Evolutionary conservation across 768 basidiomycete genomes (phyloP), one percentile per base, ranked within the genome.

Genomic region (Boletus insuetus): DNA sequence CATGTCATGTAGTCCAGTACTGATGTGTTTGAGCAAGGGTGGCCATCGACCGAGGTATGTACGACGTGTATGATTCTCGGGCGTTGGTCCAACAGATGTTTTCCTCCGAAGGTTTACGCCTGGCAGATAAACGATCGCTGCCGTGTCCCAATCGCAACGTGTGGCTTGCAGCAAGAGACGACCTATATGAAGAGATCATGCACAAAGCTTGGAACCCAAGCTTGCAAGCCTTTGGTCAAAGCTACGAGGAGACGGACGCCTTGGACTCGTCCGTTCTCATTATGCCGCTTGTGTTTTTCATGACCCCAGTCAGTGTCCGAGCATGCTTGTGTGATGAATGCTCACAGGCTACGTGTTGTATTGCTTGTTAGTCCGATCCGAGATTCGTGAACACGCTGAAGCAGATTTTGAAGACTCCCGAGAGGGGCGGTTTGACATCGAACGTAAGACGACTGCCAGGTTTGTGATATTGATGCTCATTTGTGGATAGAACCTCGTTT

Each of bases 201-300:
- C 69, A 80, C 26, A 89, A 87, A 65, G 90, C 91, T 0, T 97
- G 89, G 88, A 90, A 95, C 71, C 69, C 79, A 29, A 78, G 84
- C 41, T 71, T 81, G 55, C 73, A 81, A 62, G 82, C 79, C 69
- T 95, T 94, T 64, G 87, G 85, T 20, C 95, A 99, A 74, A 87
- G 87, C 65, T 99, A 94, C 70, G 96, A 98, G 63, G 89, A 92
- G 58, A 84, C 77, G 0, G 77, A 87, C 42, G 79, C 89, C 11
- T 69, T 98, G 20, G 96, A 98, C 68, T 89, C 91, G 14, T 86
- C 94, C 14, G 84, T 97, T 47, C 76, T 94, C 43, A 93, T 95
- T 63, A 94, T 93, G 89, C 94, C 94, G 1, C 78, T 94, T 37
- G 89, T 93, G 32, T 97, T 96, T 77, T 96, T 97, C 76, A 87